phyloP scores from a whole-genome alignment of 768 basidiomycete genomes.

The Suillus brevipes region DNA sequence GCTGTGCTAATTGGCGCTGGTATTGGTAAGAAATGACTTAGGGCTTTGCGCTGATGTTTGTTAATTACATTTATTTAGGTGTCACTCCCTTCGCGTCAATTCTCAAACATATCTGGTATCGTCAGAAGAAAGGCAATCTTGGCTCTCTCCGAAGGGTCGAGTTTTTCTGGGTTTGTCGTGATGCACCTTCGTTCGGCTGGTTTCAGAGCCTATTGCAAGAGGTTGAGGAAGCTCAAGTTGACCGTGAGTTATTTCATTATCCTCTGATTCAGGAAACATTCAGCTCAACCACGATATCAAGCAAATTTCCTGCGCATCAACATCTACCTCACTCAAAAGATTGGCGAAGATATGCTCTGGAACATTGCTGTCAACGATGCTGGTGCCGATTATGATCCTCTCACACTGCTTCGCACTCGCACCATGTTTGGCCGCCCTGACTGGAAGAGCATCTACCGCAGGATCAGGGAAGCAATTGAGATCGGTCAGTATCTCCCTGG shows the following conservation, averaged over 20 bases:
- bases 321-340: slow-evolving; percentile 86
- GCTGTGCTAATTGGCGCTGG: slow-evolving; percentile 92
- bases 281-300: slow-evolving; percentile 32
- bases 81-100: slow-evolving; percentile 96
- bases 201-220: slow-evolving; percentile 88
- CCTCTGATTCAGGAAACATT: neutral
- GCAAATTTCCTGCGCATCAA: slow-evolving; percentile 93
- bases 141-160: slow-evolving; percentile 86
- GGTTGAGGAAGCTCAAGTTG: slow-evolving; percentile 84
- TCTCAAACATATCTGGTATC: slow-evolving; percentile 95
- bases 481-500: slow-evolving; percentile 80
- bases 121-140: slow-evolving; percentile 73
- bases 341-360: slow-evolving; percentile 85
- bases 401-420: slow-evolving; percentile 84
- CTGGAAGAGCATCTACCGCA: slow-evolving; percentile 79
- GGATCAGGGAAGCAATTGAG: slow-evolving; percentile 78
- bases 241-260: slow-evolving; percentile 58
- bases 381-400: slow-evolving; percentile 82
- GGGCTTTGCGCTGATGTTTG: neutral
- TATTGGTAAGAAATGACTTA: slow-evolving; percentile 59
- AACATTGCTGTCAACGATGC: slow-evolving; percentile 89
- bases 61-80: slow-evolving; percentile 39
- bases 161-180: slow-evolving; percentile 93
- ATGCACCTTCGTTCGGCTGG: slow-evolving; percentile 98
- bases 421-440: slow-evolving; percentile 93